A percentile compares a stretch with the other conserved stretches of the same genome.
These are phyloP conservation scores for Cadophora sp. DNA, from an alignment of 2,329 filamentous ascomycete species.

Conservation along the genomic window DNA sequence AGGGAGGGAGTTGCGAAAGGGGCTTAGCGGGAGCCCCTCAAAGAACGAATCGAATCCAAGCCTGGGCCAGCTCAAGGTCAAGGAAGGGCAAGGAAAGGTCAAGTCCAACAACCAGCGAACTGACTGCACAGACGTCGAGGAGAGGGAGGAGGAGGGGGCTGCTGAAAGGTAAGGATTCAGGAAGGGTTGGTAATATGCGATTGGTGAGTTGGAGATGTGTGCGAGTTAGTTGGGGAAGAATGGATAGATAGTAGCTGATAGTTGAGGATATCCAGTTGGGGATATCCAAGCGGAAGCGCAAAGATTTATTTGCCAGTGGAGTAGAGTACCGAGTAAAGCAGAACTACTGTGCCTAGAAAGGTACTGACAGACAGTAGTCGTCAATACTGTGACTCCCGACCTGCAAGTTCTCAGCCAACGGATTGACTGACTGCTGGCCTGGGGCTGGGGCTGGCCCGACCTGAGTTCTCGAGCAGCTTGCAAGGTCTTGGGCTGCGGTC, in stretches of 20 bases:
- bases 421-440: not conserved
- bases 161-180: no score
- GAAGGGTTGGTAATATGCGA: slow-evolving; percentile 1
- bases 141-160: no score
- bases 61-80: not conserved
- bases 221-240: no score
- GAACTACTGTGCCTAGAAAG: no score
- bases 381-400: not conserved
- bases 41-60: slow-evolving; percentile 10
- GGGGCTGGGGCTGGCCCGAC: not conserved
- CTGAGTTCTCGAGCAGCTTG: no score
- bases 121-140: no score
- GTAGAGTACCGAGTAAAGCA: not conserved
- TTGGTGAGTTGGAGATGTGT: not conserved
- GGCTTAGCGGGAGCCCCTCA: slow-evolving; percentile 19
- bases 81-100: not conserved
- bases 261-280: not conserved
- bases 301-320: not conserved
- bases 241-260: not conserved
- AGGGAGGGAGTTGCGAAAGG: slow-evolving; percentile 14
- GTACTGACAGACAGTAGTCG: not conserved
- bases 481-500: no score
- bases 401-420: slow-evolving; percentile 8
- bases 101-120: no score
- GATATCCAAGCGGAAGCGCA: not conserved